These are phyloP conservation scores for Capsella bursapastoris DNA, from an alignment of 345 rosid species.

Conservation along the genomic window DNA sequence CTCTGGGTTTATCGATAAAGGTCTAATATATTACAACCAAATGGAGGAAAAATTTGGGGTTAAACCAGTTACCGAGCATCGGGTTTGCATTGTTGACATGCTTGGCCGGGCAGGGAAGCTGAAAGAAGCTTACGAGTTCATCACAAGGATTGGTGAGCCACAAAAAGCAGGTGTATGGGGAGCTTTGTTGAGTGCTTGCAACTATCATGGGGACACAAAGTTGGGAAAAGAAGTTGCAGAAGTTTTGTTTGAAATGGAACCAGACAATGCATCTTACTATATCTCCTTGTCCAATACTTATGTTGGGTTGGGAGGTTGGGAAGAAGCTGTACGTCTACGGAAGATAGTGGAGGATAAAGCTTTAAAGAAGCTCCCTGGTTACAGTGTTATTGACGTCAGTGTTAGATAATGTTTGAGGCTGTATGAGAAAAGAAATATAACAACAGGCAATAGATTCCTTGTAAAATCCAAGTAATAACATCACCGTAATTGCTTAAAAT, in stretches of 20 bases:
- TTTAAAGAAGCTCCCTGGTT: slow-evolving; percentile 53
- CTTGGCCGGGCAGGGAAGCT: slow-evolving; percentile 64
- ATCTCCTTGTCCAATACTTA: slow-evolving; percentile 57
- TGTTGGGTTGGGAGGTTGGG: slow-evolving; percentile 56
- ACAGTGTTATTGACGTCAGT: slow-evolving; percentile 47
- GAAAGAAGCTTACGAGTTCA: slow-evolving; percentile 56
- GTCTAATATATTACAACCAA: slow-evolving; percentile 50
- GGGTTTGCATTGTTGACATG: slow-evolving; percentile 58
- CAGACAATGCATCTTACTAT: slow-evolving; percentile 55
- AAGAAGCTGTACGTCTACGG: slow-evolving; percentile 54
- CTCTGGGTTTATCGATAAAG: slow-evolving; percentile 54
- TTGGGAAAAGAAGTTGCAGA: slow-evolving; percentile 60
- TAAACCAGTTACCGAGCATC: slow-evolving; percentile 54
- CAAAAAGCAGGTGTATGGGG: slow-evolving; percentile 61
- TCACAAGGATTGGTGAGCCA: slow-evolving; percentile 41
- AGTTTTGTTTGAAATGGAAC: slow-evolving; percentile 59
- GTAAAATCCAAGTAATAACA: slow-evolving; percentile 14
- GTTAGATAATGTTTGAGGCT: slow-evolving; percentile 17
- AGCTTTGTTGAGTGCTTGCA: slow-evolving; percentile 62
- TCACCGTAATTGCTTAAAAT: not conserved
- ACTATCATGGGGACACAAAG: slow-evolving; percentile 50
- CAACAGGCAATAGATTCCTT: slow-evolving; percentile 2
- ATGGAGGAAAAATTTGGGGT: slow-evolving; percentile 52
- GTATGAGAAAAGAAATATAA: not conserved
- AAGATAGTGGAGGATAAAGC: slow-evolving; percentile 44